Conservation (phyloP, 2,329 filamentous ascomycete species). For the Ascochyta fabae region DNA sequence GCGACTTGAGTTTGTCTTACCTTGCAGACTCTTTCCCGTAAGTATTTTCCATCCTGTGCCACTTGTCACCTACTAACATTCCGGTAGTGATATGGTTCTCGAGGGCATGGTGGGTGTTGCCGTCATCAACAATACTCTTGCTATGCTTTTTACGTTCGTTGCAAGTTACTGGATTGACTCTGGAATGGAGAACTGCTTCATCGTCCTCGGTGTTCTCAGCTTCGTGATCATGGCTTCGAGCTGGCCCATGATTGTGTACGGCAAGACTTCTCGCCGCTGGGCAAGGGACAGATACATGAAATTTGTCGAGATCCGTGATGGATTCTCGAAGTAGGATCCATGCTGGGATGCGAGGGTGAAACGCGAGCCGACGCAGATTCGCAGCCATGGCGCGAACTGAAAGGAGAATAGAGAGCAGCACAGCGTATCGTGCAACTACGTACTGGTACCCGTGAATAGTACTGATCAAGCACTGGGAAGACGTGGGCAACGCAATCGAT, state of each 20-base stretch:
- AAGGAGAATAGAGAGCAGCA: not conserved
- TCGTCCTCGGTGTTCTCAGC: constrained; percentile 27
- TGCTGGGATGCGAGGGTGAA: too few relatives aligned
- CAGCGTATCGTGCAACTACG: not conserved
- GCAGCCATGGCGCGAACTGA: not conserved
- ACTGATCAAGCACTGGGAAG: not conserved
- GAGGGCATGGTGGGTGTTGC: constrained; percentile 31
- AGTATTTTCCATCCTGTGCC: not conserved
- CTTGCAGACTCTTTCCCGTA: constrained; percentile 29
- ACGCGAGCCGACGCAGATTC: too few relatives aligned
- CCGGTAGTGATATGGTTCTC: constrained; percentile 26
- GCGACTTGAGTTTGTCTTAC: constrained; percentile 53
- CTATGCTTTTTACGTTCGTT: constrained; percentile 27
- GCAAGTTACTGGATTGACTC: constrained; percentile 27
- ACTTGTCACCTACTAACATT: not conserved
- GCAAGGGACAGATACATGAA: constrained; percentile 23
- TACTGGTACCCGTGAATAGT: not conserved
- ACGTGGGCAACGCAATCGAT: not conserved
- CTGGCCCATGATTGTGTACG: constrained; percentile 25
- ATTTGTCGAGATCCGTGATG: constrained; percentile 28
- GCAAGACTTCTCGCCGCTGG: constrained; percentile 25
- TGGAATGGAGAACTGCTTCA: constrained; percentile 29
- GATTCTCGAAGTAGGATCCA: constrained; percentile 19
- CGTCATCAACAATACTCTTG: constrained; percentile 28
- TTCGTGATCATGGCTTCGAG: constrained; percentile 26